A percentile compares a stretch with the other conserved stretches of the same genome.
These are phyloP conservation scores for Eruca vesicaria DNA, from an alignment of 441 rosid genomes.

Conservation along the genomic window DNA sequence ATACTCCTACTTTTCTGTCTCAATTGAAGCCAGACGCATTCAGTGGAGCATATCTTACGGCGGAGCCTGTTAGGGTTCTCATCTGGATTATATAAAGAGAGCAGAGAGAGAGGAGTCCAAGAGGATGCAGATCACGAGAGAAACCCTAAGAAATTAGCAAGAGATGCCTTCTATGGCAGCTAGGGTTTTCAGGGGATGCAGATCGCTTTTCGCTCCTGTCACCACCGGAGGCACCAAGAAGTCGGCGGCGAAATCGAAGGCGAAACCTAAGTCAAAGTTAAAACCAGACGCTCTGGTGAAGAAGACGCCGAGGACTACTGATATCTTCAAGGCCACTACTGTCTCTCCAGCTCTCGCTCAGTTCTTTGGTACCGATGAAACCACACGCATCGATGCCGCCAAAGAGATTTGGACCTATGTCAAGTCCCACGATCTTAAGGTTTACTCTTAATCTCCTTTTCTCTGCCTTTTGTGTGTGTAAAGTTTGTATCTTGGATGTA, in stretches of 20 bases:
- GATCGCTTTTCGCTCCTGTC: constrained; percentile 52
- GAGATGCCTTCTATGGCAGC: constrained; percentile 34
- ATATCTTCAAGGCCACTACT: constrained; percentile 50
- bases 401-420: constrained; percentile 79
- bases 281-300: constrained; percentile 17
- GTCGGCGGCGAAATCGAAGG: constrained; percentile 36
- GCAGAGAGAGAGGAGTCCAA: no score
- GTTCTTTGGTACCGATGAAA: constrained; percentile 60
- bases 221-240: constrained; percentile 25
- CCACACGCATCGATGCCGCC: constrained; percentile 63
- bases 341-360: constrained; percentile 69
- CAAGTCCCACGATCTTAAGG: constrained; percentile 84
- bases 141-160: neutral
- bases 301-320: constrained; percentile 34
- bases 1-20: no score
- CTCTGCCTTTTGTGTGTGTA: neutral
- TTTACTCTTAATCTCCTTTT: constrained; percentile 24
- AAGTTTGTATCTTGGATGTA: neutral
- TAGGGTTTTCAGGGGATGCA: constrained; percentile 60
- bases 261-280: constrained; percentile 27
- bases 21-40: no score
- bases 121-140: no score
- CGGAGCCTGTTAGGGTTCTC: no score
- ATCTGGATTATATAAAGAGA: no score
- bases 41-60: no score